Evolutionary conservation across 2,329 filamentous ascomycete genomes (phyloP).

Genomic region (Purpureocillium lavendulum): DNA sequence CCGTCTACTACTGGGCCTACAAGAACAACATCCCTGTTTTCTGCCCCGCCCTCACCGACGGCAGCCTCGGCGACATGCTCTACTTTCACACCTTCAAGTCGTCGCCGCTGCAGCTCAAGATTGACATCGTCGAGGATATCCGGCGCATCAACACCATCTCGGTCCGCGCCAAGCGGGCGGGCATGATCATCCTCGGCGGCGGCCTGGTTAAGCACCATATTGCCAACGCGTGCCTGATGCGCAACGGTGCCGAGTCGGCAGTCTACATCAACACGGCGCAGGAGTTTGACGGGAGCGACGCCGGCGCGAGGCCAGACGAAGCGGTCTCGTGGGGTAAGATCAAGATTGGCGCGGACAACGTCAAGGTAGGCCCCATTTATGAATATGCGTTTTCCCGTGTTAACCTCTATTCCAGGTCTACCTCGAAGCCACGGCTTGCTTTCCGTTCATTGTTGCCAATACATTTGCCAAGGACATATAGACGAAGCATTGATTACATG

Average conservation of each 20-base stretch:
- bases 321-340: slow-evolving; percentile 99
- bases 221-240: slow-evolving; percentile 94
- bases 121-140: slow-evolving; percentile 93
- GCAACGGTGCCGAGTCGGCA: slow-evolving; percentile 92
- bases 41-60: slow-evolving; percentile 91
- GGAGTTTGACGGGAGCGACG: slow-evolving; percentile 96
- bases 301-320: slow-evolving; percentile 89
- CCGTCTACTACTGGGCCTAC: slow-evolving; percentile 95
- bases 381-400: too few species aligned
- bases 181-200: slow-evolving; percentile 92
- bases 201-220: slow-evolving; percentile 98
- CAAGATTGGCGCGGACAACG: slow-evolving; percentile 75
- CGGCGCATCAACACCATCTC: slow-evolving; percentile 87
- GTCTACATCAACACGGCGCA: slow-evolving; percentile 97
- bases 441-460: slow-evolving; percentile 58
- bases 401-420: slow-evolving; percentile 41
- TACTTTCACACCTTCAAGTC: slow-evolving; percentile 97
- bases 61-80: slow-evolving; percentile 93
- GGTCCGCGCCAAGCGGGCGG: slow-evolving; percentile 76
- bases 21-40: slow-evolving; percentile 97
- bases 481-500: slow-evolving; percentile 1
- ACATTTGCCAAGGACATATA: slow-evolving; percentile 51
- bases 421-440: slow-evolving; percentile 55
- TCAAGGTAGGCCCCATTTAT: slow-evolving; percentile 57
- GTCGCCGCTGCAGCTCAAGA: slow-evolving; percentile 69